phyloP scores from a whole-genome alignment of 495 filamentous ascomycete species.

The Penicillium herquei region DNA sequence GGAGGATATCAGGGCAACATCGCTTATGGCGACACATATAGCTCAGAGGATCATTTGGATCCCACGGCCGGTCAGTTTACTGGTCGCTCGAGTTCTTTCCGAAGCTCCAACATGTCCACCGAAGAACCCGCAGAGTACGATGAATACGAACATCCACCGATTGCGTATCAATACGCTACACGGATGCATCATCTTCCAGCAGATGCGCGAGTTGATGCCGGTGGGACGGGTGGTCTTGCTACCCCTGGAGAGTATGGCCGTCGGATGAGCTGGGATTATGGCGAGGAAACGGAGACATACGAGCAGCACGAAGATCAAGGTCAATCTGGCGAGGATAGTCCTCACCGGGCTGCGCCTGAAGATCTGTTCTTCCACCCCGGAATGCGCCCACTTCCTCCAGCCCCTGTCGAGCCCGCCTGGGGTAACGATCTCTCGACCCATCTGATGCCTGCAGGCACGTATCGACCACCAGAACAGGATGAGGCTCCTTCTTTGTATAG shows the following conservation, averaged over 20 bases:
- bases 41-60: conserved; percentile 22
- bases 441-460: conserved; percentile 57
- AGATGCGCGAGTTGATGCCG: conserved; percentile 69
- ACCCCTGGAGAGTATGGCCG: conserved; percentile 63
- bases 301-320: conserved; percentile 50
- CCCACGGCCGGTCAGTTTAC: conserved; percentile 11
- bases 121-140: conserved; percentile 33
- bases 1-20: conserved; percentile 72
- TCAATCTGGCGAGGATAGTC: conserved; percentile 52
- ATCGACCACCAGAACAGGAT: conserved; percentile 42
- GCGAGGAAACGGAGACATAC: conserved; percentile 64
- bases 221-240: conserved; percentile 80
- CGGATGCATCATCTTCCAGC: conserved; percentile 57
- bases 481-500: conserved; percentile 40
- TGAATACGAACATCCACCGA: conserved; percentile 42
- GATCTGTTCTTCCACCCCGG: conserved; percentile 95
- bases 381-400: conserved; percentile 77
- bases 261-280: conserved; percentile 89
- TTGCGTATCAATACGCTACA: conserved; percentile 53
- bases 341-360: conserved; percentile 64
- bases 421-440: conserved; percentile 43
- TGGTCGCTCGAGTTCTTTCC: conserved; percentile 30
- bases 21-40: conserved; percentile 62
- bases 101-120: conserved; percentile 36
- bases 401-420: conserved; percentile 56